Base-by-base conservation (phyloP, 106 monocot species). In the Apostasia ramifera region DNA sequence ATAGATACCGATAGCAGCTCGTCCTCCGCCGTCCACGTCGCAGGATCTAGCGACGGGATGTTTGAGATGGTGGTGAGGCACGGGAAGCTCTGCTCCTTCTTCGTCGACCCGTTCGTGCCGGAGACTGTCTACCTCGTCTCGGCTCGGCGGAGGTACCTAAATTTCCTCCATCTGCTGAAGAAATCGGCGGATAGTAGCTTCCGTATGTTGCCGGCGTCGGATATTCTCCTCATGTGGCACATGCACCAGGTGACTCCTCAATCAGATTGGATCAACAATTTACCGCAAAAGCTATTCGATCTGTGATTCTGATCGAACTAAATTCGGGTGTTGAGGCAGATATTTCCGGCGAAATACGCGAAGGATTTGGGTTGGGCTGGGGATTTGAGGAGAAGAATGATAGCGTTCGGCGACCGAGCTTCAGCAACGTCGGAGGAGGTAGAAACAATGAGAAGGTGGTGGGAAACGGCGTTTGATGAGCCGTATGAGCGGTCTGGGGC, bases 221-320 rank as follows among this genome's bases (percentile, higher is more conserved):
- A 98, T 63, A 77, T 92, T 9, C 82, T 87, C 43, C 89, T 92
- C 58, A 92, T 98, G 84, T 98, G 84, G 87, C 79, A 85, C 46
- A 75, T 80, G 46, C 97, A 98, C 63, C 80, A 90, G 84, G 95
- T 91, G 55, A 73, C 2, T 48, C 14, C 65, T 65, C 26, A n/a
- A 8, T 2, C 26, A 26, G 47, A 65, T 48, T 48, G 46, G 1
- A 6, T 48, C 26, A 26, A 26, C 26, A 26, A 26, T 65, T 65
- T 48, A 14, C 26, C 14, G 6, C 8, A 43, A 12, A 49, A 49
- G 44, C 46, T 66, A 3, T 78, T 53, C 46, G 37, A 1, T 63
- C 62, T 1, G 1, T 48, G 65, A 26, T 26, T 65, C 43, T 65
- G 65, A 48, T 65, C 47, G 1, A 65, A 65, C 47, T 2, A 65